These are phyloP conservation scores for Cercospora sp. DNA, from an alignment of 2,329 filamentous ascomycete genomes.

Conservation along the genomic window DNA sequence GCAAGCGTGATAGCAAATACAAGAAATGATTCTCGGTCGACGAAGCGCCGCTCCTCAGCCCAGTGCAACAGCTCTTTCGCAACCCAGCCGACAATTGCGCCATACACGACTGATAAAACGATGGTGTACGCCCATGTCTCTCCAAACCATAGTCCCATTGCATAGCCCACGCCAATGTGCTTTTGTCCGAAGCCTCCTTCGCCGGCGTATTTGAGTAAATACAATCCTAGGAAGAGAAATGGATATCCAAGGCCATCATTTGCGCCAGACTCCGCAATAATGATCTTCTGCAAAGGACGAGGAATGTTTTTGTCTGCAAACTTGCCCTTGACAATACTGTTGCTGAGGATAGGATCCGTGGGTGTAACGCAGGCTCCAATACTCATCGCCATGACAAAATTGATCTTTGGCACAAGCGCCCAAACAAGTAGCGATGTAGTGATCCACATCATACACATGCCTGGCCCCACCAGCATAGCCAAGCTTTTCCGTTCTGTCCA, in stretches of 20 bases:
- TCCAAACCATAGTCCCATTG: conserved; percentile 79
- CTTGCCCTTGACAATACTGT: conserved; percentile 88
- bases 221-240: conserved; percentile 81
- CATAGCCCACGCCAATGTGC: conserved; percentile 62
- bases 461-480: conserved; percentile 72
- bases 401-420: conserved; percentile 69
- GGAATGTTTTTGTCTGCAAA: conserved; percentile 92
- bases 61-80: conserved; percentile 81
- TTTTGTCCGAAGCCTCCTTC: conserved; percentile 55
- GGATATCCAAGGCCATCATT: conserved; percentile 90
- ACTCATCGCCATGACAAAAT: conserved; percentile 75
- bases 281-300: conserved; percentile 71
- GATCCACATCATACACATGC: conserved; percentile 87
- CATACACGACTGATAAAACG: conserved; percentile 74
- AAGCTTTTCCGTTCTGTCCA: conserved; percentile 76
- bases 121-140: conserved; percentile 86
- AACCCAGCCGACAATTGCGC: conserved; percentile 74
- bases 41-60: conserved; percentile 76
- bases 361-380: conserved; percentile 87
- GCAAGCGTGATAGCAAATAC: conserved; percentile 83
- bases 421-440: conserved; percentile 76
- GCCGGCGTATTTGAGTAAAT: conserved; percentile 74
- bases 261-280: conserved; percentile 71
- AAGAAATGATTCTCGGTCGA: conserved; percentile 84
- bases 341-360: conserved; percentile 84